A percentile compares a stretch with the other conserved stretches of the same genome.
Conservation (phyloP, 352 stramenopile species). For the Sclerospora graminicola region DNA sequence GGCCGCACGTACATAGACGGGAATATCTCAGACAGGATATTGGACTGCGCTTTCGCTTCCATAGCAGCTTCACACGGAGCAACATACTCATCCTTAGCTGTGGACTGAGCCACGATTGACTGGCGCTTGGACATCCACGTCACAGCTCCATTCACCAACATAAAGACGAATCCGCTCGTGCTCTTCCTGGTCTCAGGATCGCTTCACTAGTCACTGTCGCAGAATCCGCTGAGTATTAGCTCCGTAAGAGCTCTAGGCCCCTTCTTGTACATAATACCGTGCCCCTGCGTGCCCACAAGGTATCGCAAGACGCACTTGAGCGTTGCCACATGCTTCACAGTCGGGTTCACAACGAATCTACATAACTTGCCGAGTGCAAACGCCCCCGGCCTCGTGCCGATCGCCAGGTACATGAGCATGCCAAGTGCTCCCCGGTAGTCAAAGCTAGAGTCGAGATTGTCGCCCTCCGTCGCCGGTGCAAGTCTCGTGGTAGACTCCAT, state of each 20-base stretch:
- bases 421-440: constrained; percentile 9
- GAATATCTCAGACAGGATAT: constrained; percentile 9
- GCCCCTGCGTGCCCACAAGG: background rate
- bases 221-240: constrained; percentile 4
- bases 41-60: constrained; percentile 1
- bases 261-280: background rate
- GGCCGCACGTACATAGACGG: background rate
- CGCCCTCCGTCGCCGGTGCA: background rate
- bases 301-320: constrained; percentile 2
- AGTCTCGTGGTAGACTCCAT: constrained; percentile 8
- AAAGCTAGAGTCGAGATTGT: background rate
- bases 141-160: constrained; percentile 3
- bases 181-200: constrained; percentile 6
- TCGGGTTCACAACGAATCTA: constrained; percentile 8
- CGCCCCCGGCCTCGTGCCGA: constrained; percentile 12
- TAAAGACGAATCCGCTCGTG: constrained; percentile 4
- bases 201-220: constrained; percentile 6
- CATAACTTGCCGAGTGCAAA: constrained; percentile 19
- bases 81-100: constrained; percentile 14
- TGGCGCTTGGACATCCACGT: constrained; percentile 5
- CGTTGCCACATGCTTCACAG: constrained; percentile 2
- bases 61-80: constrained; percentile 8
- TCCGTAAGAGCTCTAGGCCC: background rate
- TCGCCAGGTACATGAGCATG: constrained; percentile 21
- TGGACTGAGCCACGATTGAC: constrained; percentile 10